Conservation (phyloP, 441 rosid genomes). For the Pelargonium cotyledonis region DNA sequence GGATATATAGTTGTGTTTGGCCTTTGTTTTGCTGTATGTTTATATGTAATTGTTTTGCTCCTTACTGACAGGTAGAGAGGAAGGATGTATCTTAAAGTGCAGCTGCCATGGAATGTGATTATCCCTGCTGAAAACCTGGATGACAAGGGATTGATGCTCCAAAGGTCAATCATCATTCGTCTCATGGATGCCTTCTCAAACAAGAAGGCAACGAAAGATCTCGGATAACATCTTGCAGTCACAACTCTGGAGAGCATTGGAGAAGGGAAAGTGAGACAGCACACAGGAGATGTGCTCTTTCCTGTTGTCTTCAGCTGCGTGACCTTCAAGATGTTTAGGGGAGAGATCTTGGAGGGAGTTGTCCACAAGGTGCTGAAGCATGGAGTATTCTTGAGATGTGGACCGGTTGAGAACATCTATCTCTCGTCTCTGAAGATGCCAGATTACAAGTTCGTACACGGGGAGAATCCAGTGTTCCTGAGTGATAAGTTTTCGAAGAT, state of each 20-base stretch:
- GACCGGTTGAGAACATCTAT: conserved; percentile 50
- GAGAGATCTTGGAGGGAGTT: conserved; percentile 60
- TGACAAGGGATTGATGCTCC: conserved; percentile 55
- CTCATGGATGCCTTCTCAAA: conserved; percentile 52
- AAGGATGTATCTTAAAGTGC: conserved; percentile 62
- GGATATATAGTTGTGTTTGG: too few species aligned
- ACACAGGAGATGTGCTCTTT: conserved; percentile 67
- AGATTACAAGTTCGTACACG: conserved; percentile 42
- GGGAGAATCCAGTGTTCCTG: conserved; percentile 65
- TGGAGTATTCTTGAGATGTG: conserved; percentile 72
- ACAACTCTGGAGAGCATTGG: conserved; percentile 52
- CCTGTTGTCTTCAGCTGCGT: conserved; percentile 60
- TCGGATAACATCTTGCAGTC: conserved; percentile 61
- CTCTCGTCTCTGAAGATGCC: conserved; percentile 56
- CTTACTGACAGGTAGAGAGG: too few species aligned
- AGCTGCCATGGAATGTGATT: conserved; percentile 70
- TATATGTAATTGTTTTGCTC: too few species aligned
- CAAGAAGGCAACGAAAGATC: conserved; percentile 64
- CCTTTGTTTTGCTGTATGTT: too few species aligned
- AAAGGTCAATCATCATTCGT: conserved; percentile 49
- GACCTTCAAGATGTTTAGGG: conserved; percentile 72
- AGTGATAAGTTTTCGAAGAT: conserved; percentile 55
- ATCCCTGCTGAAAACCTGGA: conserved; percentile 60
- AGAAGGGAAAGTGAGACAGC: conserved; percentile 66
- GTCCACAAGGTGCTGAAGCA: conserved; percentile 73